phyloP scores from a whole-genome alignment of 129 eudicot species.

The Sambucus nigra region DNA sequence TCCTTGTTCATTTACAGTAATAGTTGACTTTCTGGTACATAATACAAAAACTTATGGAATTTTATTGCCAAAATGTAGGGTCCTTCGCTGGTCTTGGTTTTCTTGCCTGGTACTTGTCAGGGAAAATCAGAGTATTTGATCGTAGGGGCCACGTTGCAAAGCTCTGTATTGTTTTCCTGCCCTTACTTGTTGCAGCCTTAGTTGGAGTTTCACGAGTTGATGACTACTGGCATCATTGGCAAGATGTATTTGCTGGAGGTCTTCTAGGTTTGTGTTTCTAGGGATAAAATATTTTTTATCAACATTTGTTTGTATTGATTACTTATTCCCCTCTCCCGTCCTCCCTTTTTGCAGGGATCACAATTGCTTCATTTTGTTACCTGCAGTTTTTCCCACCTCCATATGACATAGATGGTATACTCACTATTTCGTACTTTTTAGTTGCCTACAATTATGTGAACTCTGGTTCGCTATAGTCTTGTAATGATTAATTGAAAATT shows the following conservation, averaged over 20 bases:
- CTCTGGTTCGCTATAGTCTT: no score
- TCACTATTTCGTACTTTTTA: no score
- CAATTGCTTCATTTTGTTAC: slow-evolving; percentile 66
- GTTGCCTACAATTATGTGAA: no score
- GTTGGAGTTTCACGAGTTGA: slow-evolving; percentile 82
- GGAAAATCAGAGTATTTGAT: slow-evolving; percentile 74
- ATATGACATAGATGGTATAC: slow-evolving; percentile 49
- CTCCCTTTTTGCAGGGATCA: slow-evolving; percentile 34
- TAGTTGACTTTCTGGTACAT: background rate
- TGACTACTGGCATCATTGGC: slow-evolving; percentile 98
- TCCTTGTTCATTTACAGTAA: no score
- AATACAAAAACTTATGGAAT: slow-evolving; percentile 1
- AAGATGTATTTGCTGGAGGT: slow-evolving; percentile 85
- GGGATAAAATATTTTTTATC: background rate
- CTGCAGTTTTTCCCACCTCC: slow-evolving; percentile 80
- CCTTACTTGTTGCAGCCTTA: slow-evolving; percentile 73
- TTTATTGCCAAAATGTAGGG: slow-evolving; percentile 34
- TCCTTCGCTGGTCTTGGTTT: slow-evolving; percentile 90
- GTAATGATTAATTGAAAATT: no score
- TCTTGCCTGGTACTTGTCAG: slow-evolving; percentile 70
- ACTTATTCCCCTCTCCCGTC: background rate
- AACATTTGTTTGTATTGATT: background rate
- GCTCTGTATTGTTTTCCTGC: slow-evolving; percentile 55
- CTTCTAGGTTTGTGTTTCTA: slow-evolving; percentile 43
- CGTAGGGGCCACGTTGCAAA: slow-evolving; percentile 78